Conservation (phyloP, 495 filamentous ascomycete genomes). For the Tuber magnatum region DNA sequence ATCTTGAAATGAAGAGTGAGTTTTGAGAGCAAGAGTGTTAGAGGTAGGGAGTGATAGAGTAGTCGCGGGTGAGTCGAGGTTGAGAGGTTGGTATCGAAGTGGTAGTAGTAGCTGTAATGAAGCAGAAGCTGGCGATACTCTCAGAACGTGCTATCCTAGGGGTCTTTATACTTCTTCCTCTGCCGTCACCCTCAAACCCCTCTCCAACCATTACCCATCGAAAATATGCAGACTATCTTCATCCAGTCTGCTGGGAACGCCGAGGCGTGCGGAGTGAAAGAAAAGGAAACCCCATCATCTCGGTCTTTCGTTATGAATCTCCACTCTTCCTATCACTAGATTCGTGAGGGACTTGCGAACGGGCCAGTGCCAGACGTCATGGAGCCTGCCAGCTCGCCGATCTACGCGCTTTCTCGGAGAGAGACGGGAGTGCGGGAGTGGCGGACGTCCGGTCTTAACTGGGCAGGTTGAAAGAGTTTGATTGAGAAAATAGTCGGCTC, state of each 20-base stretch:
- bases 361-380: background rate
- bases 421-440: no score
- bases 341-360: background rate
- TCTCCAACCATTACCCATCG: background rate
- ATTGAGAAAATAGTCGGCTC: background rate
- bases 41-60: background rate
- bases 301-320: background rate
- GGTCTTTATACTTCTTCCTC: background rate
- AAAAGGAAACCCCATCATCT: background rate
- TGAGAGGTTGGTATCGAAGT: background rate
- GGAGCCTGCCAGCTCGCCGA: background rate
- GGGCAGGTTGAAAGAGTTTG: background rate
- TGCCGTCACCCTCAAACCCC: background rate
- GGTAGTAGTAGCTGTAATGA: background rate
- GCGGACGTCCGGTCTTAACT: background rate
- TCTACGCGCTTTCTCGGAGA: no score
- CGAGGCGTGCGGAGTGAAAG: background rate
- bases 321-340: background rate
- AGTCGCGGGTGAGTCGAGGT: background rate
- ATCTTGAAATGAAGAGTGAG: background rate
- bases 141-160: background rate
- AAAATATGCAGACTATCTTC: background rate
- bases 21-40: background rate
- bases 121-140: background rate
- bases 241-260: background rate